phyloP scores from a whole-genome alignment of 768 basidiomycete species.

The Plicaturopsis crispa region DNA sequence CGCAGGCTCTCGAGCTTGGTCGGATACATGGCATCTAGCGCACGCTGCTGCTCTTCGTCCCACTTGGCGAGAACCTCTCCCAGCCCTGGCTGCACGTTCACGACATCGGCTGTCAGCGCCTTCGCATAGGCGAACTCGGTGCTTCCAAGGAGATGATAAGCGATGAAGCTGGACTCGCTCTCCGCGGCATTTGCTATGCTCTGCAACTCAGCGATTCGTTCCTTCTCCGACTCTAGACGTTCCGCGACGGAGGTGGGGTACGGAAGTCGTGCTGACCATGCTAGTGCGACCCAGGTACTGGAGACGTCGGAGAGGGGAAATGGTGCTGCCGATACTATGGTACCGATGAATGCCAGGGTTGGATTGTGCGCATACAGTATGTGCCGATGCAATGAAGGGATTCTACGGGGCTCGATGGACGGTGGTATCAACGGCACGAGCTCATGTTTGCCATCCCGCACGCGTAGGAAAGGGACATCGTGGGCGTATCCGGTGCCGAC shows the following conservation, averaged over 20 bases:
- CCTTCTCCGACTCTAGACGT: conserved; percentile 29
- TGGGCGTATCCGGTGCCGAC: conserved; percentile 37
- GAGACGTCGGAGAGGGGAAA: conserved; percentile 40
- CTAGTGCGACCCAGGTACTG: conserved; percentile 41
- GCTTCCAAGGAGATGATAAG: conserved; percentile 16
- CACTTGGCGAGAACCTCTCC: conserved; percentile 12
- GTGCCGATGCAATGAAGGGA: conserved; percentile 37
- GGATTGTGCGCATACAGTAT: conserved; percentile 40
- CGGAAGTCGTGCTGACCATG: conserved; percentile 24
- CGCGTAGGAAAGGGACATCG: conserved; percentile 27
- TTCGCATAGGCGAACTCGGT: conserved; percentile 17
- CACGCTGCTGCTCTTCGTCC: conserved; percentile 19
- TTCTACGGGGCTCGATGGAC: conserved; percentile 23
- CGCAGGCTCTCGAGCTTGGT: conserved; percentile 20
- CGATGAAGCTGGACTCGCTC: conserved; percentile 18
- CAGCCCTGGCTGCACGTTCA: conserved; percentile 9
- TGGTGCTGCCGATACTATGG: conserved; percentile 35
- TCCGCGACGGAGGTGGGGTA: conserved; percentile 26
- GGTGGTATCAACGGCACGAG: conserved; percentile 22
- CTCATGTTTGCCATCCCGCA: conserved; percentile 7
- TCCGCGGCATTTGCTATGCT: conserved; percentile 12
- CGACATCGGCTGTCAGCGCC: conserved; percentile 10
- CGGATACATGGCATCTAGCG: conserved; percentile 18
- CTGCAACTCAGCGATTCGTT: conserved; percentile 21
- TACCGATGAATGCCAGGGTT: conserved; percentile 37